Conservation (phyloP, 306 rosid species). For the Geum urbanum region DNA sequence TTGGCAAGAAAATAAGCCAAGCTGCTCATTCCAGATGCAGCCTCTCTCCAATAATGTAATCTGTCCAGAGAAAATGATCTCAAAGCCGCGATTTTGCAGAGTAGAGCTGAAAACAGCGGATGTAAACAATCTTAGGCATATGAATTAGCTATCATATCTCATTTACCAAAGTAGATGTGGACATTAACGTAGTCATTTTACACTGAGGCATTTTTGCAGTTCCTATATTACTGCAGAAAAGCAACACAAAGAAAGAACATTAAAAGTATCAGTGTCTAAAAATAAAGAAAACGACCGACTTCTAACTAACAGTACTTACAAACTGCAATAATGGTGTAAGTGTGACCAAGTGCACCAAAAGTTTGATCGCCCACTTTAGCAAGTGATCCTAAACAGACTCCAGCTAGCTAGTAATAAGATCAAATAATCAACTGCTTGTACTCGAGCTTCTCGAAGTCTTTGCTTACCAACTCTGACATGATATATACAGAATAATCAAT, state of each 20-base stretch:
- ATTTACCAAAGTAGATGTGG: neutral
- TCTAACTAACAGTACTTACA: conserved; percentile 49
- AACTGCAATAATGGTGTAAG: conserved; percentile 81
- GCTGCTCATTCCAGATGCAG: conserved; percentile 90
- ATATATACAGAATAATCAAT: conserved; percentile 7
- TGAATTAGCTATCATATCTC: neutral
- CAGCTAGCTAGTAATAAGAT: conserved; percentile 85
- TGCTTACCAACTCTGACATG: conserved; percentile 73
- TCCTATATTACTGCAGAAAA: neutral
- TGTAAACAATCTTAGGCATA: conserved; percentile 11
- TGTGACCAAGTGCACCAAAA: conserved; percentile 69
- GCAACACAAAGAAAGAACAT: neutral
- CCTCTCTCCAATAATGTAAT: conserved; percentile 80
- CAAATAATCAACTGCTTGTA: conserved; percentile 77
- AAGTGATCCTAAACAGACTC: conserved; percentile 91
- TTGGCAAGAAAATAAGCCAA: conserved; percentile 92
- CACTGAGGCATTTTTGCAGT: neutral
- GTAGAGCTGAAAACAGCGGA: conserved; percentile 64
- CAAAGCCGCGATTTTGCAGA: conserved; percentile 87
- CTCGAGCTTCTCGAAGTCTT: conserved; percentile 76
- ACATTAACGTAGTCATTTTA: neutral
- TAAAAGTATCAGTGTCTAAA: conserved; percentile 6
- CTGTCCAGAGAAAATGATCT: conserved; percentile 82
- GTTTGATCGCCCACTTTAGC: conserved; percentile 55
- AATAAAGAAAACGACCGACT: neutral